Conservation (phyloP, 257 asterid genomes). For the Cynanchum wilfordii region DNA sequence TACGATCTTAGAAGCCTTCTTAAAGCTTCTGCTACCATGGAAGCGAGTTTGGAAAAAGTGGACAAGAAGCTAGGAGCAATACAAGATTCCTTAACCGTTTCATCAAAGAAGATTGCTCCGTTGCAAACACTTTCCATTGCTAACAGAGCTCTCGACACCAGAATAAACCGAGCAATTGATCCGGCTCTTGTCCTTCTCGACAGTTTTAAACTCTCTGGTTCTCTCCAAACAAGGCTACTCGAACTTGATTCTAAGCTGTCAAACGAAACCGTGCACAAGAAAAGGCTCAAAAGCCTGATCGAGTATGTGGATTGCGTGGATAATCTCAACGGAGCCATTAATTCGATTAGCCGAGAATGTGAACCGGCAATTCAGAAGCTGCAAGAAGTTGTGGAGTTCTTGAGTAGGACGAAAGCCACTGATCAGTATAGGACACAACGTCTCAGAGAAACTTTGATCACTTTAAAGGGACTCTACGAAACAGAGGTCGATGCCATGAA, state of each 20-base stretch:
- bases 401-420: slow-evolving; percentile 83
- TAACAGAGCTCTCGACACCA: slow-evolving; percentile 58
- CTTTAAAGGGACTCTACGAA: slow-evolving; percentile 60
- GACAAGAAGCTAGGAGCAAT: slow-evolving; percentile 33
- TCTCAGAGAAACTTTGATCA: slow-evolving; percentile 55
- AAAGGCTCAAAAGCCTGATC: slow-evolving; percentile 42
- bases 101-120: slow-evolving; percentile 58
- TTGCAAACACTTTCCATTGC: slow-evolving; percentile 73
- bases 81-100: slow-evolving; percentile 31
- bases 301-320: slow-evolving; percentile 58
- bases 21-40: slow-evolving; percentile 33
- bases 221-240: slow-evolving; percentile 52
- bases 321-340: slow-evolving; percentile 37
- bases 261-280: slow-evolving; percentile 32
- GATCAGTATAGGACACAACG: slow-evolving; percentile 55
- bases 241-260: slow-evolving; percentile 32
- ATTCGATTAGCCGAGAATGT: slow-evolving; percentile 45
- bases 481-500: slow-evolving; percentile 71
- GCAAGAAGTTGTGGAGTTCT: slow-evolving; percentile 79
- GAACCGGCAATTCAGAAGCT: slow-evolving; percentile 71
- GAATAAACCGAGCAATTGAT: slow-evolving; percentile 65
- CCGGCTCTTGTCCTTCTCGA: slow-evolving; percentile 63
- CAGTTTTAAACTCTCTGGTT: slow-evolving; percentile 57
- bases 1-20: slow-evolving; percentile 46
- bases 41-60: slow-evolving; percentile 31